Evolutionary conservation across 495 filamentous ascomycete genomes (phyloP), one percentile per base, ranked within the genome.

Genomic region (Lasiosphaeris hirsuta): DNA sequence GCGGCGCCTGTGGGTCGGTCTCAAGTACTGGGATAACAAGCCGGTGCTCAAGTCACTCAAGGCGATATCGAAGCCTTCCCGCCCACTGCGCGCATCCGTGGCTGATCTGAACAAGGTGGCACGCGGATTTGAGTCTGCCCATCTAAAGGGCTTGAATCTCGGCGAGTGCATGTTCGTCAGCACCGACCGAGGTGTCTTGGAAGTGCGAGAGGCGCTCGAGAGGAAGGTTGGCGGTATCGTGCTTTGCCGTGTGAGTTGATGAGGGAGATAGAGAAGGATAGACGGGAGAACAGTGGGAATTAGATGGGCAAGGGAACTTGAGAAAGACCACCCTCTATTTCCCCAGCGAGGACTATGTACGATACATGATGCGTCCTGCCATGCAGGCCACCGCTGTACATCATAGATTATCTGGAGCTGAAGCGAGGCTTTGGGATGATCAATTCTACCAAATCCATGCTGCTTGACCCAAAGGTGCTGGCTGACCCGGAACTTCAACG

Each of bases 1-100:
- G 38, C 75, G 92, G 64, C 79, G 94, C 46, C 72, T 98, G 7
- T 98, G 94, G 94, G 64, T 98, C 8, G 92, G 91, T 8, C 72
- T 97, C 64, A 97, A 97, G 77, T 98, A 98, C 78, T 91, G 82
- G 82, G 85, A 91, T 64, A 90, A 90, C 66, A 76, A 89, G 68
- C 90, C 95, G 3, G 94, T 98, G 48, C 66, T 98, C 54, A 80
- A 79, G 35, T 77, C 84, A 64, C 81, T 96, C 71, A 62, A 63
- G 33, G 72, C 91, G 73, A 76, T 96, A 44, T 86, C 82, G 64
- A 94, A 87, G 68, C 90, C 92, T 9, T 96, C 80, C 66, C 81
- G 87, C 63, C 72, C 83, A 62, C 77, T 96, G 50, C 85, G 77
- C 64, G 80, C 92, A 63, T 76, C 83, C 43, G 71, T 85, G 17